A percentile compares a stretch with the other conserved stretches of the same genome.
These are phyloP conservation scores for Madurella mycetomatis DNA, from an alignment of 2,329 filamentous ascomycete genomes.

Conservation along the genomic window DNA sequence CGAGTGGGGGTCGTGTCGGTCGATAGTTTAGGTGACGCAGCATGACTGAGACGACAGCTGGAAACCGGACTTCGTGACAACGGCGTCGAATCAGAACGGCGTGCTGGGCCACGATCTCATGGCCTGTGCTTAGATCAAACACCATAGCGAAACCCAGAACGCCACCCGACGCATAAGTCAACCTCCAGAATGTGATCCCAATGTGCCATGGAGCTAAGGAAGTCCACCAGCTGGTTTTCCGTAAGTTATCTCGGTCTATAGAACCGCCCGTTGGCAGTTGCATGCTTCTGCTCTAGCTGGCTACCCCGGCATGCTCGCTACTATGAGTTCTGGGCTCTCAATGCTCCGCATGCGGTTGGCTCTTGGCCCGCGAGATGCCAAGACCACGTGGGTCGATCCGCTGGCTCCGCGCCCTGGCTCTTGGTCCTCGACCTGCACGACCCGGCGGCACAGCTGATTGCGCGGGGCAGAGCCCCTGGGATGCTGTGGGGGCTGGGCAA, in stretches of 20 bases:
- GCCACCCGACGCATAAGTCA: too few species aligned
- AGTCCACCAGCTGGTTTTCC: too few species aligned
- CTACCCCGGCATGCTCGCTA: neutral
- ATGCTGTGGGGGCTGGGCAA: neutral
- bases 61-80: neutral
- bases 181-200: too few species aligned
- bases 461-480: neutral
- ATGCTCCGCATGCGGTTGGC: neutral
- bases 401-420: neutral
- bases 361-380: slow-evolving; percentile 1
- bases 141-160: too few species aligned
- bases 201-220: too few species aligned
- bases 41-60: neutral
- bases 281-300: neutral
- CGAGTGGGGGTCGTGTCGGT: neutral
- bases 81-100: neutral
- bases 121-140: neutral
- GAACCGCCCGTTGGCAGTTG: too few species aligned
- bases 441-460: neutral
- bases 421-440: neutral
- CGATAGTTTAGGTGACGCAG: neutral
- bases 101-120: neutral
- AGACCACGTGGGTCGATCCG: slow-evolving; percentile 13
- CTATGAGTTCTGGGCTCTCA: neutral
- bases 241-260: too few species aligned